Base-by-base conservation (phyloP, 1,139 yeast genomes). In the Scheffersomyces parashehatae region DNA sequence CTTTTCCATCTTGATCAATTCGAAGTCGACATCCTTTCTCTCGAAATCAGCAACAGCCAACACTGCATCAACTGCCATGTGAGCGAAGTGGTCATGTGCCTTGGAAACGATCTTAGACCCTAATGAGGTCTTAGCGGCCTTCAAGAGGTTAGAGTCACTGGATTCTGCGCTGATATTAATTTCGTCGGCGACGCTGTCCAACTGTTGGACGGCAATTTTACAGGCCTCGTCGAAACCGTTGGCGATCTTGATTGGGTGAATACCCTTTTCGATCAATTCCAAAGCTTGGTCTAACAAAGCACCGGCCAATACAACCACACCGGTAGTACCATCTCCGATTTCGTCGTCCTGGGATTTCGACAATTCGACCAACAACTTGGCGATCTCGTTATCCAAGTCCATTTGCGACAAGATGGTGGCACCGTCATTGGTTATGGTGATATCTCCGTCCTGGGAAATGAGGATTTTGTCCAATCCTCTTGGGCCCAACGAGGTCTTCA, bases 261-360 rank as follows among this genome's bases (percentile, higher is more conserved):
- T 91, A 43, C 98, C 99, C 71, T 88, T 89, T 59, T 93, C 98
- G 55, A 95, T 89, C 55, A 95, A 79, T 62, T 90, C 98, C 46
- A 87, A 70, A 2, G 99, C 97, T 70, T 93, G 97, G 63, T 93
- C 99, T 48, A 95, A 75, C 53, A 95, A 74, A 1, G 98, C 96
- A 55, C 96, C 88, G 2, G 99, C 98, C 42, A 95, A 73, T 1
- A 95, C 98, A 45, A 93, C 99, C 29, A 95, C 99, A 59, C 99
- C 99, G 3, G 99, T 95, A 35, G 99, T 95, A 61, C 99, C 99
- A 64, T 95, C 99, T 45, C 99, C 99, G 59, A 95, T 90, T 70
- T 95, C 99, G 61, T 93, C 97, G 66, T 95, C 99, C 72, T 95
- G 99, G 20, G 97, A 88, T 65, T 82, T 87, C 30, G 97, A 88